phyloP scores from a whole-genome alignment of 75 land plant genomes.

The Chamaecyparis obtusa region DNA sequence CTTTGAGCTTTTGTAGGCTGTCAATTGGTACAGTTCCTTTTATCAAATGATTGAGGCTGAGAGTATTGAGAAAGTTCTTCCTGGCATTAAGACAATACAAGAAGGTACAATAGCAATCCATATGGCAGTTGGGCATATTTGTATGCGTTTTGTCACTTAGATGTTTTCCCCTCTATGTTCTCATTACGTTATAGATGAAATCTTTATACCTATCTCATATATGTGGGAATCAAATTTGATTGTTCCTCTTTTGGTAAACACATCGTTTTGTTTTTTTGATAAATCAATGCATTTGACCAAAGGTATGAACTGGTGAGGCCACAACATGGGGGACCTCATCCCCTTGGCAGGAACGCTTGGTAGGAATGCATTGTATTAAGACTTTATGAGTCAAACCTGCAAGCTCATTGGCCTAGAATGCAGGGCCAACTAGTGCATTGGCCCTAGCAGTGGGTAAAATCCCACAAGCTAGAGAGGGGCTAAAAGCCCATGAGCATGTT shows the following conservation, averaged over 20 bases:
- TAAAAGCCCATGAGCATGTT: too few species aligned
- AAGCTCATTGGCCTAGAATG: too few species aligned
- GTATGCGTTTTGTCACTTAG: background rate
- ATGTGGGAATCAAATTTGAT: background rate
- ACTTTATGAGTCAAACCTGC: too few species aligned
- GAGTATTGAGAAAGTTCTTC: slow-evolving; percentile 57
- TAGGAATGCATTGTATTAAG: too few species aligned
- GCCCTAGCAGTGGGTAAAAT: too few species aligned
- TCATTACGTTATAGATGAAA: background rate
- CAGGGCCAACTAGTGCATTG: too few species aligned
- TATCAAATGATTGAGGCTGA: slow-evolving; percentile 62
- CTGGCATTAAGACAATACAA: slow-evolving; percentile 56
- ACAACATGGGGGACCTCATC: too few species aligned
- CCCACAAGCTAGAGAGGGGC: too few species aligned
- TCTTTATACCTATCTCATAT: background rate
- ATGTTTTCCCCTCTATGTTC: background rate
- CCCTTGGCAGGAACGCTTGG: too few species aligned
- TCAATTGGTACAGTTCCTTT: slow-evolving; percentile 53
- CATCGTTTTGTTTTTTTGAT: too few species aligned
- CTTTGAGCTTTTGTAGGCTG: slow-evolving; percentile 33
- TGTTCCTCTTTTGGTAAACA: background rate
- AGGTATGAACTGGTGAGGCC: too few species aligned
- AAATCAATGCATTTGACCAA: too few species aligned
- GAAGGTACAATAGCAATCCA: slow-evolving; percentile 48
- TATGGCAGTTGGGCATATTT: background rate